Base-by-base conservation (phyloP, 2,329 filamentous ascomycete genomes). In the Colletotrichum tropicicola region DNA sequence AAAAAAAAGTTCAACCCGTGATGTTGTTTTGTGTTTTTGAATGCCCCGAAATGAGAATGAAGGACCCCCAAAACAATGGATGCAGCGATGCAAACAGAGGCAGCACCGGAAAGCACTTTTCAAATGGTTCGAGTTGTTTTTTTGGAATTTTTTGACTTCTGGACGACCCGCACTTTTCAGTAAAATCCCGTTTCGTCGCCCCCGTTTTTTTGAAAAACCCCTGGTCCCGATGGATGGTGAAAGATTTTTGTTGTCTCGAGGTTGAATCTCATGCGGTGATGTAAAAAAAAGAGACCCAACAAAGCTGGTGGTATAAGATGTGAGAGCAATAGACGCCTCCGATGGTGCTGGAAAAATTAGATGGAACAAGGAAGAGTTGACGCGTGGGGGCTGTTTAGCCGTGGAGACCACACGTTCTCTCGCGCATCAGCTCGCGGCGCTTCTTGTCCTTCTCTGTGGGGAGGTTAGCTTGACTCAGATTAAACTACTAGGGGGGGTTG, bases 351-450 rank as follows among this genome's bases (percentile, higher is more conserved):
- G 21, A 61, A 51, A 65, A 17, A 65, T 47, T 45, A 65, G 10
- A 37, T 56, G 30, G 21, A 49, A 62, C 62, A 62, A 51, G 57
- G 61, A 65, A 65, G 35, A 51, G 35, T 13, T 48, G 30, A 19
- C 10, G 28, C 35, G 12, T 5, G 13, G 2, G n/a, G 17, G 39
- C n/a, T 21, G 39, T 47, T 48, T 45, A 63, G 37, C 59, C 59
- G 56, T 67, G 68, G 48, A 84, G 77, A 66, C 85, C 85, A 57
- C 77, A 75, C 1, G 87, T 91, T 72, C 90, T 82, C 77, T 89
- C 80, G 70, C 83, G 85, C 89, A 92, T 92, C 72, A 89, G 71
- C 71, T 87, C 87, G 79, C 88, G 86, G 72, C 91, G 84, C 74
- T 87, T 81, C 78, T 87, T 87, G 71, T 92, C 90, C 79, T 90